phyloP scores from a whole-genome alignment of 345 rosid genomes.

The Eucalyptus tenuipes region DNA sequence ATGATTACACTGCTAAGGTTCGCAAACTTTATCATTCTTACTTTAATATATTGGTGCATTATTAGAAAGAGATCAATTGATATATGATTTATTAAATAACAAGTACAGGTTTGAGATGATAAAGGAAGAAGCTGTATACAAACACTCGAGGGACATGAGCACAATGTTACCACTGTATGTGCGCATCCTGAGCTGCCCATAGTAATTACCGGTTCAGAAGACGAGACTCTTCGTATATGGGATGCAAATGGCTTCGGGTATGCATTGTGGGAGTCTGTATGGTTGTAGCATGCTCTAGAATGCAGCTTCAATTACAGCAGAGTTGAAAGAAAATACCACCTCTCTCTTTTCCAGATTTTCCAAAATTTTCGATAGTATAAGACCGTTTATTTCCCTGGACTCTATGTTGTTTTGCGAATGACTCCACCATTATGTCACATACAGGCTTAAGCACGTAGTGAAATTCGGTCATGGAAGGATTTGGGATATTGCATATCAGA shows the following conservation, averaged over 20 bases:
- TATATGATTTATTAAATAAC: neutral
- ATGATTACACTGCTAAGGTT: conserved; percentile 9
- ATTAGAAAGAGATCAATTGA: neutral
- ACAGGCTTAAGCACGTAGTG: neutral
- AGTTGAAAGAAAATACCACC: neutral
- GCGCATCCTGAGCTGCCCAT: conserved; percentile 11
- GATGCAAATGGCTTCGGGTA: conserved; percentile 1
- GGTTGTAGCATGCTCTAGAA: neutral
- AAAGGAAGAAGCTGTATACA: conserved; percentile 1
- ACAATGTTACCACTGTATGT: conserved; percentile 7
- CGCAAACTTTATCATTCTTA: neutral
- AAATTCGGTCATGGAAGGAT: conserved; percentile 10
- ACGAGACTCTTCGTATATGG: conserved; percentile 11
- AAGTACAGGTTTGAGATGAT: conserved; percentile 10
- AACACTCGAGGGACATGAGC: conserved; percentile 14
- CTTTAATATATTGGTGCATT: neutral
- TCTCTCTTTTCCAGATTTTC: neutral
- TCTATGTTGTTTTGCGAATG: neutral
- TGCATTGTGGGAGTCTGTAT: neutral
- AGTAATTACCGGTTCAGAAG: conserved; percentile 6
- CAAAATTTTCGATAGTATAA: neutral
- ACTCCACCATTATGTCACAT: neutral
- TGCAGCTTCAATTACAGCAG: neutral
- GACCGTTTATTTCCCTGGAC: neutral
- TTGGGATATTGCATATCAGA: conserved; percentile 7